These are phyloP conservation scores for Acanthamoeba divionensis DNA, from an alignment of 208 protist species.

Conservation along the genomic window DNA sequence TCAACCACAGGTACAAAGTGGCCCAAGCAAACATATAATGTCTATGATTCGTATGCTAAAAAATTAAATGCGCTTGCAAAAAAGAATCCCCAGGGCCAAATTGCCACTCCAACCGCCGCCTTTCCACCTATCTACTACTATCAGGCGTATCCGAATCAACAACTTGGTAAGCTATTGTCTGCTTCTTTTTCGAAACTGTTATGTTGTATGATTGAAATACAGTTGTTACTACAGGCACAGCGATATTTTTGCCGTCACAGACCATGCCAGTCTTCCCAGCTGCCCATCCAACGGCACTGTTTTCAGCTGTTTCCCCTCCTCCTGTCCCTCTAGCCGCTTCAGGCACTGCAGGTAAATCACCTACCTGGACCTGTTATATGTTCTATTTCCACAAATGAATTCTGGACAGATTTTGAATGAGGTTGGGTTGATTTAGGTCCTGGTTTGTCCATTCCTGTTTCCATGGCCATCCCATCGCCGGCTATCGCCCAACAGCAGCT, in stretches of 20 bases:
- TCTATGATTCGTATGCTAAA: neutral
- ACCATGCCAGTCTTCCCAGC: neutral
- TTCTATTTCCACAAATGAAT: neutral
- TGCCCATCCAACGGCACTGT: neutral
- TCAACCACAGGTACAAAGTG: neutral
- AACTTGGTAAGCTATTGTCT: neutral
- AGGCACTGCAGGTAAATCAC: neutral
- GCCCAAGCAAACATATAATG: neutral
- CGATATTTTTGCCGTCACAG: neutral
- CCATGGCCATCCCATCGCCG: neutral
- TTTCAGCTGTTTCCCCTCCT: neutral
- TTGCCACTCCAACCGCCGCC: neutral
- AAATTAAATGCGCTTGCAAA: neutral
- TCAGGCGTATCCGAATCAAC: neutral
- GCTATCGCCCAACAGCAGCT: neutral
- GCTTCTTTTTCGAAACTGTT: neutral
- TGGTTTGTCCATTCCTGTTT: neutral
- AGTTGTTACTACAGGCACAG: neutral
- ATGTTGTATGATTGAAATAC: neutral
- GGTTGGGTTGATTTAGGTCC: neutral
- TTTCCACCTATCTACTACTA: neutral
- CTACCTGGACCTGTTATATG: too few species aligned
- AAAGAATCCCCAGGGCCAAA: neutral
- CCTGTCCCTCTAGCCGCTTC: neutral
- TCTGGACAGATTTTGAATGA: neutral